A percentile compares a stretch with the other conserved stretches of the same genome.
phyloP scores from a whole-genome alignment of 768 basidiomycete species.

The Macrolepiota albuminosa region DNA sequence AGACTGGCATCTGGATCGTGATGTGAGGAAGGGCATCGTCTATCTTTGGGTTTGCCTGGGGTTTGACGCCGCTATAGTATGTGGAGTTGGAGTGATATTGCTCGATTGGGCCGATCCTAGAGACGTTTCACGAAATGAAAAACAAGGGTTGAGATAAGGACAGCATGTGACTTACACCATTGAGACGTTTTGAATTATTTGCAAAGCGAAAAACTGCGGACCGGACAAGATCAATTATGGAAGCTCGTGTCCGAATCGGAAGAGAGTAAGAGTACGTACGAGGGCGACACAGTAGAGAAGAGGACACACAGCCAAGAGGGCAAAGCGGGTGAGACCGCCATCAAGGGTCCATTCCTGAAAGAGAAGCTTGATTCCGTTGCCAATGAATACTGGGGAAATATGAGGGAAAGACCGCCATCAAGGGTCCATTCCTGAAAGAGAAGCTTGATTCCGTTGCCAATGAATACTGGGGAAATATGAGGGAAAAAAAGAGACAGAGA shows the following conservation, averaged over 20 bases:
- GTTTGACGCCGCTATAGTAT: constrained; percentile 71
- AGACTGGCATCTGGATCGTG: constrained; percentile 82
- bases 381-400: constrained; percentile 56
- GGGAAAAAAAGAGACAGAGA: constrained; percentile 23
- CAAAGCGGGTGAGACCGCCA: constrained; percentile 52
- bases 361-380: constrained; percentile 58
- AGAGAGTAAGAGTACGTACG: constrained; percentile 26
- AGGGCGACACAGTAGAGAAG: constrained; percentile 74
- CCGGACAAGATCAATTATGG: constrained; percentile 6
- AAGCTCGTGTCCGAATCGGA: constrained; percentile 6
- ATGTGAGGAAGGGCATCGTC: constrained; percentile 67
- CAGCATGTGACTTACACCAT: constrained; percentile 47
- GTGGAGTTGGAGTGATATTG: constrained; percentile 74
- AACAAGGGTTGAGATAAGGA: background rate
- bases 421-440: constrained; percentile 63
- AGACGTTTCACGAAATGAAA: background rate
- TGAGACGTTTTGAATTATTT: constrained; percentile 61
- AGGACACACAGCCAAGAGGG: constrained; percentile 54
- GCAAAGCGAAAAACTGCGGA: constrained; percentile 72
- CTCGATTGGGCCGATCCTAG: constrained; percentile 70
- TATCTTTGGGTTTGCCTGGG: constrained; percentile 38
- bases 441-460: constrained; percentile 59
- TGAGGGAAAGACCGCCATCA: constrained; percentile 54
- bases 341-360: constrained; percentile 70
- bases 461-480: constrained; percentile 46